Evolutionary conservation across 805 yeast genomes (phyloP).

Genomic region (Hanseniaspora occidentalis): DNA sequence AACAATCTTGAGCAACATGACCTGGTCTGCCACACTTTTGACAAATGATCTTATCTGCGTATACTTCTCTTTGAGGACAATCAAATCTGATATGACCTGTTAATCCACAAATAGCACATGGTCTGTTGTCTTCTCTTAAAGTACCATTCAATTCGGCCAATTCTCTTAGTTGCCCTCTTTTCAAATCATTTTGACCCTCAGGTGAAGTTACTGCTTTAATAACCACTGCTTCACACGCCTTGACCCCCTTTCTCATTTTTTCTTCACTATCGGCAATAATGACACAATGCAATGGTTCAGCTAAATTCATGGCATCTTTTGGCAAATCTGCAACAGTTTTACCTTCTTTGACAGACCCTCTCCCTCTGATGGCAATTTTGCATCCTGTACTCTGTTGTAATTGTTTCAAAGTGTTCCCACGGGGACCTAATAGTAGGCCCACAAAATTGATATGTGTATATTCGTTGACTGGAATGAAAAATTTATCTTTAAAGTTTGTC

Average conservation of each 20-base stretch:
- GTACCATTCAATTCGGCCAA: conserved; percentile 94
- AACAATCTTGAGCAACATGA: conserved; percentile 83
- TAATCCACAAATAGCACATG: conserved; percentile 55
- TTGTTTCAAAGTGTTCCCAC: conserved; percentile 79
- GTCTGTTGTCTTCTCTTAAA: conserved; percentile 60
- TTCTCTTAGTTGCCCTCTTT: conserved; percentile 82
- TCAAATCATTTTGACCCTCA: conserved; percentile 84
- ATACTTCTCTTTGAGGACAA: conserved; percentile 45
- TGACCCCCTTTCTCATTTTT: conserved; percentile 62
- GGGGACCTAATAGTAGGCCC: conserved; percentile 84
- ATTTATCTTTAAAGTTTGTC: conserved; percentile 64
- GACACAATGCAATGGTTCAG: conserved; percentile 82
- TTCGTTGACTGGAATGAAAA: conserved; percentile 72
- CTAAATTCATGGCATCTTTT: conserved; percentile 39
- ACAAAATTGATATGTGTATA: conserved; percentile 89
- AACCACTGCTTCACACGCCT: conserved; percentile 61
- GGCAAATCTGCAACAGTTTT: conserved; percentile 39
- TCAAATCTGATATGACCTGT: conserved; percentile 52
- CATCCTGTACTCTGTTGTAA: conserved; percentile 84
- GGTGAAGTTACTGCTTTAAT: conserved; percentile 81
- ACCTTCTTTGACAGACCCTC: conserved; percentile 93
- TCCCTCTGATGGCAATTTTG: conserved; percentile 80
- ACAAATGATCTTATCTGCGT: conserved; percentile 51
- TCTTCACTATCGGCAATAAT: conserved; percentile 75
- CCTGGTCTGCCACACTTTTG: conserved; percentile 71